A percentile compares a stretch with the other conserved stretches of the same genome.
Evolutionary conservation across 2,329 filamentous ascomycete genomes (phyloP).

Genomic region (Metarhizium album): DNA sequence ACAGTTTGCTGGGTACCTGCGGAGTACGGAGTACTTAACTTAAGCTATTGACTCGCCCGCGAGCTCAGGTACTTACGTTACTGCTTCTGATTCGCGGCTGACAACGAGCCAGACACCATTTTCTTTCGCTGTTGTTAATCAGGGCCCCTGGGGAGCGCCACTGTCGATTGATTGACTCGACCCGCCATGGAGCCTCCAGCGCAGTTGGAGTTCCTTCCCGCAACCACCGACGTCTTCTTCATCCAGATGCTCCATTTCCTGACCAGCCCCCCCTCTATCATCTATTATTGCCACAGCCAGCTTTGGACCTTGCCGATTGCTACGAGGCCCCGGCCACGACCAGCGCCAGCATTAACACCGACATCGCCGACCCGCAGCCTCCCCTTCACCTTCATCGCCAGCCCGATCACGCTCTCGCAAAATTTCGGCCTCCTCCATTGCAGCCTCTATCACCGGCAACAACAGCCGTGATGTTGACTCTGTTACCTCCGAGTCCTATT

Average conservation of each 20-base stretch:
- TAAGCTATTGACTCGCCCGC: too few species aligned
- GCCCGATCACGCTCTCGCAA: slow-evolving; percentile 14
- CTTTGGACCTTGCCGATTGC: too few species aligned
- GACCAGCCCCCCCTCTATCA: background rate
- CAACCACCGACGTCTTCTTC: slow-evolving; percentile 1
- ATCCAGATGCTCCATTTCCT: background rate
- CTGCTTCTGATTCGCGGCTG: too few species aligned
- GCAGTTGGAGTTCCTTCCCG: background rate
- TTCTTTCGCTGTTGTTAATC: too few species aligned
- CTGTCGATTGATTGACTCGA: background rate
- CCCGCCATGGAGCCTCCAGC: slow-evolving; percentile 6
- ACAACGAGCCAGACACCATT: too few species aligned
- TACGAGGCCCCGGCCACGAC: too few species aligned
- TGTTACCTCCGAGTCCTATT: slow-evolving; percentile 44
- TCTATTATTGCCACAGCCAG: background rate
- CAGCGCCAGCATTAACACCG: slow-evolving; percentile 8
- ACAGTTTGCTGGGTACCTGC: too few species aligned
- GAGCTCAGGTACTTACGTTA: too few species aligned
- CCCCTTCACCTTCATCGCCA: background rate
- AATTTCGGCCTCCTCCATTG: slow-evolving; percentile 34
- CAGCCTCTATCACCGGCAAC: slow-evolving; percentile 26
- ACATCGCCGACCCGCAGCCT: slow-evolving; percentile 18
- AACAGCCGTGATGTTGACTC: slow-evolving; percentile 51
- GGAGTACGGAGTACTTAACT: too few species aligned
- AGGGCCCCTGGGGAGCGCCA: too few species aligned